phyloP scores from a whole-genome alignment of 2,329 filamentous ascomycete species.

The Sphaerulina vaccinii region DNA sequence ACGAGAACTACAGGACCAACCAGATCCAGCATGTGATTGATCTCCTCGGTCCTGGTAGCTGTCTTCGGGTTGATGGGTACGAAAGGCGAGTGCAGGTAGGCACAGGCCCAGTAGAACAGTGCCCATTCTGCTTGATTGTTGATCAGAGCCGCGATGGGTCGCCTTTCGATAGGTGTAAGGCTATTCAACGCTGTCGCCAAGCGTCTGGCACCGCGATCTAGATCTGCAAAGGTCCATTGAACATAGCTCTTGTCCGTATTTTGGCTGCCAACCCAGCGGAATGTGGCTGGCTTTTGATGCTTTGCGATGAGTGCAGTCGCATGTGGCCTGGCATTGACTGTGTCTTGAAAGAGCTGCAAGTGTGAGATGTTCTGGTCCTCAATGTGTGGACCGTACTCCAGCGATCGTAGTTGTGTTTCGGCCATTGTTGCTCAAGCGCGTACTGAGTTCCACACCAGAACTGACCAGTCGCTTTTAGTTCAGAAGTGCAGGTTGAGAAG shows the following conservation, averaged over 20 bases:
- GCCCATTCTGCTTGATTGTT: constrained; percentile 39
- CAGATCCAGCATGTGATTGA: constrained; percentile 35
- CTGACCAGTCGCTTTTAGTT: constrained; percentile 13
- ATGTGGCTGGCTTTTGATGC: constrained; percentile 32
- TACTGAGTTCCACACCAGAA: constrained; percentile 19
- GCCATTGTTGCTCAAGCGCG: constrained; percentile 25
- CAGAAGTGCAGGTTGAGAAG: constrained; percentile 19
- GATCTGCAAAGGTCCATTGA: constrained; percentile 36
- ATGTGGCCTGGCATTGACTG: constrained; percentile 32
- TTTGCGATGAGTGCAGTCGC: constrained; percentile 34
- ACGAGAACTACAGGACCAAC: constrained; percentile 33
- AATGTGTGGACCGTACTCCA: constrained; percentile 30
- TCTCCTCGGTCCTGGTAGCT: constrained; percentile 32
- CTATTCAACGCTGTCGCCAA: constrained; percentile 34
- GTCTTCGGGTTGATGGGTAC: constrained; percentile 37
- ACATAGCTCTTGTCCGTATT: constrained; percentile 29
- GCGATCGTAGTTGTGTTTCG: constrained; percentile 25
- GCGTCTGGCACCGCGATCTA: constrained; percentile 35
- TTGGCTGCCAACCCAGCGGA: constrained; percentile 35
- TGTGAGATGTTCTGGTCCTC: constrained; percentile 31
- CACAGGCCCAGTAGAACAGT: constrained; percentile 36
- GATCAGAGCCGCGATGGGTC: constrained; percentile 34
- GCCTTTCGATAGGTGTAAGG: constrained; percentile 33
- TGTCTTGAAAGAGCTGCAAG: constrained; percentile 35
- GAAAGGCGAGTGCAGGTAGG: constrained; percentile 36